Conservation (phyloP, 352 stramenopile genomes). For the Globisporangium nagaii region DNA sequence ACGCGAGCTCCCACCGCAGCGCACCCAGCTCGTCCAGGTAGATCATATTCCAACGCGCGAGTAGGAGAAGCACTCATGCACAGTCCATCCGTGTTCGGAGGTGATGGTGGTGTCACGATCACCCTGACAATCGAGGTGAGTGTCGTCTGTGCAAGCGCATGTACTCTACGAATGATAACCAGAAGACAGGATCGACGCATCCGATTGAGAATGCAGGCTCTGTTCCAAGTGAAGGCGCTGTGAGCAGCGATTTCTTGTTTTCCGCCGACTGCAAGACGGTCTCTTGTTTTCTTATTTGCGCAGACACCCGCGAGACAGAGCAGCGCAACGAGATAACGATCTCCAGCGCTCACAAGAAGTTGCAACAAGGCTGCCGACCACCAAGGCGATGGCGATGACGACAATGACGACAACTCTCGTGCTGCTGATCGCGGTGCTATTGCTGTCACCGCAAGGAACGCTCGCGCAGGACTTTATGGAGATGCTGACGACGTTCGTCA, state of each 20-base stretch:
- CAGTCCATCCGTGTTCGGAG: too few relatives aligned
- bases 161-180: background rate
- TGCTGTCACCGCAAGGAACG: background rate
- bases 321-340: too few relatives aligned
- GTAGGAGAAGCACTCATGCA: constrained; percentile 9
- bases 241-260: constrained; percentile 9
- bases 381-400: background rate
- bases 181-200: background rate
- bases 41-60: background rate
- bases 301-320: too few relatives aligned
- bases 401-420: background rate
- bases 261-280: constrained; percentile 3
- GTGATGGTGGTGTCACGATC: background rate
- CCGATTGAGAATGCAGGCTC: constrained; percentile 3
- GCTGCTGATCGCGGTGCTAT: constrained; percentile 8
- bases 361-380: background rate
- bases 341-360: background rate
- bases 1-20: constrained; percentile 4
- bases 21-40: background rate
- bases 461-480: constrained; percentile 20
- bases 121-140: background rate
- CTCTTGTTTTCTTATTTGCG: constrained; percentile 27
- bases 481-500: constrained; percentile 31
- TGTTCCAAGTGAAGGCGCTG: constrained; percentile 11
- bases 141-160: background rate